These are phyloP conservation scores for Aspergillus costaricaensis DNA, from an alignment of 2,329 filamentous ascomycete species.

Conservation along the genomic window DNA sequence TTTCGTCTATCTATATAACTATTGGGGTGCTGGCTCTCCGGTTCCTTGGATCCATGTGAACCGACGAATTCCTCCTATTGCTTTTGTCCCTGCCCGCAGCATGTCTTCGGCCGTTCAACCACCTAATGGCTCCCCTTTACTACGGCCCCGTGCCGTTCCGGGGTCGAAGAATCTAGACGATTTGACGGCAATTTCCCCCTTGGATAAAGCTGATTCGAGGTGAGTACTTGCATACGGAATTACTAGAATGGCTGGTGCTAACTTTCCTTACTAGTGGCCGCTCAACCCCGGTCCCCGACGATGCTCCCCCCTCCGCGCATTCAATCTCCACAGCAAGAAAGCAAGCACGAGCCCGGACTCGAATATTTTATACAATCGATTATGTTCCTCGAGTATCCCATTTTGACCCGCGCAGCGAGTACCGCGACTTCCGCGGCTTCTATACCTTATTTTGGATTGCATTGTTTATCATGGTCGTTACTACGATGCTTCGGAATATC, in stretches of 20 bases:
- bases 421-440: constrained; percentile 94
- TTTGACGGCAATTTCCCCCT: constrained; percentile 24
- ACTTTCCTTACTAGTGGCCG: constrained; percentile 62
- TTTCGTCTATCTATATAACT: constrained; percentile 4
- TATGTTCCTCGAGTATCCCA: constrained; percentile 90
- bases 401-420: constrained; percentile 89
- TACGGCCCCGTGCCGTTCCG: constrained; percentile 39
- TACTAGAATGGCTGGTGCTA: background rate
- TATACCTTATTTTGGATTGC: constrained; percentile 99
- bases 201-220: constrained; percentile 42
- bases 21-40: background rate
- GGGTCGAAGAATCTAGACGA: constrained; percentile 31
- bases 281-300: constrained; percentile 79
- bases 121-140: constrained; percentile 26
- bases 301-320: constrained; percentile 90
- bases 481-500: constrained; percentile 86
- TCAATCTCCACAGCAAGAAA: constrained; percentile 83
- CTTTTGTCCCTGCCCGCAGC: constrained; percentile 18
- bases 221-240: constrained; percentile 15
- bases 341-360: constrained; percentile 76
- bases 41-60: constrained; percentile 23
- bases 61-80: constrained; percentile 1
- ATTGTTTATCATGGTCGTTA: constrained; percentile 93
- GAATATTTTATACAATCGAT: constrained; percentile 90
- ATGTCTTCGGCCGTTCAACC: constrained; percentile 36